These are phyloP conservation scores for Hortiboletus rubellus DNA, from an alignment of 1,284 basidiomycete genomes.

Conservation along the genomic window DNA sequence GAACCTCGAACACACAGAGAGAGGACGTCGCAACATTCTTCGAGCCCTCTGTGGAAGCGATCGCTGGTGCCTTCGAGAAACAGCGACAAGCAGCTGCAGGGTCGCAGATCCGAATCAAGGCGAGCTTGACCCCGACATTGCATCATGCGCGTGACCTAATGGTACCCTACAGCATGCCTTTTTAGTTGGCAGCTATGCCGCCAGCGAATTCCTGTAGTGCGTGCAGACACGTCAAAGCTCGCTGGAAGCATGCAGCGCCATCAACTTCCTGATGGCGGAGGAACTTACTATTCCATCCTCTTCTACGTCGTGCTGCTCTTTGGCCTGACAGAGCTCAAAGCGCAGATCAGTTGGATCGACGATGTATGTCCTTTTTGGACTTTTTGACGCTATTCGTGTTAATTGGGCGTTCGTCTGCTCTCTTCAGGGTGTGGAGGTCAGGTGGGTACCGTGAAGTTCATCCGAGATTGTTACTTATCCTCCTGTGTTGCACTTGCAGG, in stretches of 20 bases:
- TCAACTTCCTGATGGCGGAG: slow-evolving; percentile 18
- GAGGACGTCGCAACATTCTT: slow-evolving; percentile 4
- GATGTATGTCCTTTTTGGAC: slow-evolving; percentile 28
- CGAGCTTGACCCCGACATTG: background rate
- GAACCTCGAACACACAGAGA: background rate
- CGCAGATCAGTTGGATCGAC: slow-evolving; percentile 44
- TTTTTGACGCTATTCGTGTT: background rate
- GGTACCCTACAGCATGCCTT: background rate
- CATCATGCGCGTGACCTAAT: background rate
- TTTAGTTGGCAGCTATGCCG: slow-evolving; percentile 48
- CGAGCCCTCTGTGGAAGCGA: slow-evolving; percentile 5
- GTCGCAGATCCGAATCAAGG: slow-evolving; percentile 20
- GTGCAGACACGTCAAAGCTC: slow-evolving; percentile 37
- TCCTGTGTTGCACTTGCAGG: slow-evolving; percentile 20
- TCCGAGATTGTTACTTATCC: background rate
- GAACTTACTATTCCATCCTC: slow-evolving; percentile 34
- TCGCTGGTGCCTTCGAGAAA: slow-evolving; percentile 33
- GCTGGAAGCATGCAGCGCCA: slow-evolving; percentile 20
- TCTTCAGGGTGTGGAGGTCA: slow-evolving; percentile 29
- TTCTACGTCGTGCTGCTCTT: slow-evolving; percentile 43
- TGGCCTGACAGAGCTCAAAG: slow-evolving; percentile 46
- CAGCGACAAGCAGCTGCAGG: slow-evolving; percentile 25
- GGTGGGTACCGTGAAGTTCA: slow-evolving; percentile 19
- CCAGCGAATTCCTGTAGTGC: slow-evolving; percentile 48
- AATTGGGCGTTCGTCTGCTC: background rate